Conservation (phyloP, 495 filamentous ascomycete genomes). For the Elasticomyces elasticus region DNA sequence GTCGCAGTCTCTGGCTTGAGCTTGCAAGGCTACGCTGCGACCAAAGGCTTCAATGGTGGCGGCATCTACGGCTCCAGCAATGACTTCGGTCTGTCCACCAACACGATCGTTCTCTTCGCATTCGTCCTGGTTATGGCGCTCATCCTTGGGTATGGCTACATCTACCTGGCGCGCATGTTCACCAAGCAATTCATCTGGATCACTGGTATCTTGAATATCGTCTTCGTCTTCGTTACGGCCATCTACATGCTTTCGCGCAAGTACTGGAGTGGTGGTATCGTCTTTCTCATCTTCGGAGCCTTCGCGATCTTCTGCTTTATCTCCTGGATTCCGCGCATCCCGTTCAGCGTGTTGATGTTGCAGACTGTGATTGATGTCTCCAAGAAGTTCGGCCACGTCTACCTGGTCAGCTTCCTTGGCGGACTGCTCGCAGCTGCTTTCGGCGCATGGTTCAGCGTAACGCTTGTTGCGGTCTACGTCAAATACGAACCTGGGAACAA, state of each 20-base stretch:
- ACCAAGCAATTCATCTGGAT: conserved; percentile 53
- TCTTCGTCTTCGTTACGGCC: conserved; percentile 57
- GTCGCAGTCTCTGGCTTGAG: conserved; percentile 65
- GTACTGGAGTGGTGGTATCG: conserved; percentile 73
- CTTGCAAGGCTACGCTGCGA: conserved; percentile 62
- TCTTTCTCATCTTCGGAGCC: conserved; percentile 71
- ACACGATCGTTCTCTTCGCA: conserved; percentile 74
- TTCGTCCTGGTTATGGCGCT: conserved; percentile 66
- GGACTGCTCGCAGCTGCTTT: conserved; percentile 65
- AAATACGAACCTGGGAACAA: conserved; percentile 65
- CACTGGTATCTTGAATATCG: conserved; percentile 60
- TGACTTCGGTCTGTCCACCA: conserved; percentile 63
- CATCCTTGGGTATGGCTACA: conserved; percentile 64
- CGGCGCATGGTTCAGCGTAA: conserved; percentile 51
- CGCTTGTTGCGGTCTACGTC: conserved; percentile 58
- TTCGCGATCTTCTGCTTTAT: conserved; percentile 73
- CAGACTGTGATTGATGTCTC: conserved; percentile 80
- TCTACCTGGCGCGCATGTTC: conserved; percentile 65
- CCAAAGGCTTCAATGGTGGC: conserved; percentile 56
- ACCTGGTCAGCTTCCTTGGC: conserved; percentile 70
- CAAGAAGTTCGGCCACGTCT: conserved; percentile 73
- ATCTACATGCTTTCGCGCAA: conserved; percentile 56
- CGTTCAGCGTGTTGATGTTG: conserved; percentile 82
- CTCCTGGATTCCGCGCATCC: conserved; percentile 78
- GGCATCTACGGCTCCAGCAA: conserved; percentile 61